Evolutionary conservation across 2,329 filamentous ascomycete genomes (phyloP).

Genomic region (Aureobasidium musti): DNA sequence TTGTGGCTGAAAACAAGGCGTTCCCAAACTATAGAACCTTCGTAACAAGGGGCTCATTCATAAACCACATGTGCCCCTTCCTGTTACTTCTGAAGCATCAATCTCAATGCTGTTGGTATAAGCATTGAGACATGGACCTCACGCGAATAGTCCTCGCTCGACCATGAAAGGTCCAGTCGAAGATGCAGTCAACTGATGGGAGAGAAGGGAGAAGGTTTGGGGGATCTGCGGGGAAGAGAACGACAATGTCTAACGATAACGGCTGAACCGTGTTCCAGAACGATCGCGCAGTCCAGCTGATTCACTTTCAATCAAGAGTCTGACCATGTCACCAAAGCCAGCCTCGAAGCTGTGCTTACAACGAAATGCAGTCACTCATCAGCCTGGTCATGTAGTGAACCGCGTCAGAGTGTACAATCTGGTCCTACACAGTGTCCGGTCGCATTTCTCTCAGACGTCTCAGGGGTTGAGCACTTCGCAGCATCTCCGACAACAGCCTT

Average conservation of each 20-base stretch:
- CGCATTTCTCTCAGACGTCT: slow-evolving; percentile 25
- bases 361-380: too few species aligned
- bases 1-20: slow-evolving; percentile 13
- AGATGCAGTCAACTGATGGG: too few species aligned
- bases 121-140: not conserved
- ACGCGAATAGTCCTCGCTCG: too few species aligned
- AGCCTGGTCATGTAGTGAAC: too few species aligned
- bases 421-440: not conserved
- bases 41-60: not conserved
- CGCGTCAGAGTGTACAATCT: too few species aligned
- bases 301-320: too few species aligned
- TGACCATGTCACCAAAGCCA: too few species aligned
- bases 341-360: too few species aligned
- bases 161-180: too few species aligned
- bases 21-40: not conserved
- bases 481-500: slow-evolving; percentile 44
- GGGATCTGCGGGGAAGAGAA: not conserved
- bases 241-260: not conserved
- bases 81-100: too few species aligned
- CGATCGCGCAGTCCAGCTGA: not conserved
- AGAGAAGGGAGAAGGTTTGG: not conserved
- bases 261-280: not conserved
- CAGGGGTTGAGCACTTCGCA: slow-evolving; percentile 33
- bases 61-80: not conserved
- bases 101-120: not conserved